Conservation (phyloP, 345 rosid genomes). For the Citrus sp. region DNA sequence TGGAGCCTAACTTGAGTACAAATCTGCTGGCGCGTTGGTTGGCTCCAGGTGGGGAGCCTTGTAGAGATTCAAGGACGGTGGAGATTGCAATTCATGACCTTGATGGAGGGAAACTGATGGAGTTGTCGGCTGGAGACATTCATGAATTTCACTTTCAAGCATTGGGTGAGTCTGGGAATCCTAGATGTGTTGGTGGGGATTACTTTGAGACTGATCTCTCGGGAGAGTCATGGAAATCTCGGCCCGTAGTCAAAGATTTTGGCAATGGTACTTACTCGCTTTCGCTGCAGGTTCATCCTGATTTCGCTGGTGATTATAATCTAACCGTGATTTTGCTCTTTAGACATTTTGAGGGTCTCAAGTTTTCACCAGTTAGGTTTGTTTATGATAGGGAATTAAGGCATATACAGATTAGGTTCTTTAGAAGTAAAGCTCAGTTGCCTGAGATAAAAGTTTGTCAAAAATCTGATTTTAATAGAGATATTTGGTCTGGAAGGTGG, state of each 20-base stretch:
- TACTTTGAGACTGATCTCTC: slow-evolving; percentile 87
- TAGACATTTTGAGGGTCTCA: slow-evolving; percentile 74
- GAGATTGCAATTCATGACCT: slow-evolving; percentile 53
- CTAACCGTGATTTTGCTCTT: slow-evolving; percentile 73
- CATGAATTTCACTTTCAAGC: slow-evolving; percentile 69
- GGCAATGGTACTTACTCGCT: slow-evolving; percentile 74
- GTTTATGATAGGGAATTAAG: slow-evolving; percentile 55
- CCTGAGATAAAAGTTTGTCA: slow-evolving; percentile 51
- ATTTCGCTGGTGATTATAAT: slow-evolving; percentile 68
- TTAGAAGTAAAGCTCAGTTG: slow-evolving; percentile 28
- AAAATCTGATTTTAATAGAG: slow-evolving; percentile 56
- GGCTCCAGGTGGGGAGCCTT: slow-evolving; percentile 64
- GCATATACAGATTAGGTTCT: slow-evolving; percentile 40
- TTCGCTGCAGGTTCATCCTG: slow-evolving; percentile 84
- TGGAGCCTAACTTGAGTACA: slow-evolving; percentile 46
- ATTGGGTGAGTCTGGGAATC: slow-evolving; percentile 46
- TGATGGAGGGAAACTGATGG: slow-evolving; percentile 48
- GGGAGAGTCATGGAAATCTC: slow-evolving; percentile 81
- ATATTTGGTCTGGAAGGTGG: slow-evolving; percentile 91
- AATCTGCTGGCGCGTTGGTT: slow-evolving; percentile 58
- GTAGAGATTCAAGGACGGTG: slow-evolving; percentile 54
- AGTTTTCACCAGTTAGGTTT: slow-evolving; percentile 60
- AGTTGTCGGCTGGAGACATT: slow-evolving; percentile 57
- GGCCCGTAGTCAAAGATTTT: slow-evolving; percentile 77
- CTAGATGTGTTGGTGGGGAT: slow-evolving; percentile 78